Conservation (phyloP, 2,329 filamentous ascomycete species). For the Cladosporium oxysporum region DNA sequence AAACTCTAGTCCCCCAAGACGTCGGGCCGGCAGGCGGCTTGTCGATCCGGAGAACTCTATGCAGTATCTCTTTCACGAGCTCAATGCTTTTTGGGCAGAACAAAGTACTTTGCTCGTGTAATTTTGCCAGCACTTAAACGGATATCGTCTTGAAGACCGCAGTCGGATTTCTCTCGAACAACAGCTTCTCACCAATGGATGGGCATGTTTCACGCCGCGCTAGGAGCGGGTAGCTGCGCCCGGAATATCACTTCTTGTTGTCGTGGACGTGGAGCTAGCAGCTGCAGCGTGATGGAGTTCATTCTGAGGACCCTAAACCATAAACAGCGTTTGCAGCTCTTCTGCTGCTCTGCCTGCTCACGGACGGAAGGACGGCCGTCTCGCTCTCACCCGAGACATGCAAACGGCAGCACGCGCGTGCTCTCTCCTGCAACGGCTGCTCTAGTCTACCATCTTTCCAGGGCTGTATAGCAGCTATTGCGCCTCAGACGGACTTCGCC, state of each 20-base stretch:
- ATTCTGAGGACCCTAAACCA: constrained; percentile 1
- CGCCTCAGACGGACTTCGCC: neutral
- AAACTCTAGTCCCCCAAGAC: constrained; percentile 2
- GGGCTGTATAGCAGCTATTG: neutral
- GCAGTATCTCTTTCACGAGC: neutral
- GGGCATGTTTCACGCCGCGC: neutral
- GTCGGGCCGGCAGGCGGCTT: constrained; percentile 1
- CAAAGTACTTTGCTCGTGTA: neutral
- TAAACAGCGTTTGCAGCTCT: constrained; percentile 1
- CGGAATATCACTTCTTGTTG: neutral
- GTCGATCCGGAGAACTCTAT: constrained; percentile 2
- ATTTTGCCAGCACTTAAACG: neutral
- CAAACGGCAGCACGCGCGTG: constrained; percentile 1
- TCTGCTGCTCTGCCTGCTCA: constrained; percentile 9
- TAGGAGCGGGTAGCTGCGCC: neutral
- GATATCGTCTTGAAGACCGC: neutral
- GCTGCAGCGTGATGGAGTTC: constrained; percentile 8
- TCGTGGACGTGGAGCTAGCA: constrained; percentile 7
- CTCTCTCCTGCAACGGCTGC: neutral
- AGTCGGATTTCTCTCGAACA: neutral
- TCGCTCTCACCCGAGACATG: constrained; percentile 11
- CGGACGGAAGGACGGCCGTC: constrained; percentile 6
- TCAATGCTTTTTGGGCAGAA: neutral
- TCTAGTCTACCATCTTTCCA: neutral
- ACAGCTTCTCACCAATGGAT: neutral